Evolutionary conservation across 2,329 filamentous ascomycete species (phyloP).

Genomic region (Trichoderma asperellum): DNA sequence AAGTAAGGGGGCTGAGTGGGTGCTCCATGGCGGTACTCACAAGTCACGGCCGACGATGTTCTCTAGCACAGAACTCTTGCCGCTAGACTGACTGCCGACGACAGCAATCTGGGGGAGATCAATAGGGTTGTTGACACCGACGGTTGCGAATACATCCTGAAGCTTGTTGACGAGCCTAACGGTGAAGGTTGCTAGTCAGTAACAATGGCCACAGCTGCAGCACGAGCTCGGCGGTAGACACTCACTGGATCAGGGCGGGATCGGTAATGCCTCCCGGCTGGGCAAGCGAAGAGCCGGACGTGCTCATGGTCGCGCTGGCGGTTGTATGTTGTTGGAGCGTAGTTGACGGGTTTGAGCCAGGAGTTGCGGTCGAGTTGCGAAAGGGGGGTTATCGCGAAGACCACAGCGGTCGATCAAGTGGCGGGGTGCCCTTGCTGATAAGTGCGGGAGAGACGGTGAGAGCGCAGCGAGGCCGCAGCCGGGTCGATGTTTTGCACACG

Average conservation of each 20-base stretch:
- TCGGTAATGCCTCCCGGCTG: slow-evolving; percentile 65
- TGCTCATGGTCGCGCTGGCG: slow-evolving; percentile 40
- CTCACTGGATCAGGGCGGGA: slow-evolving; percentile 67
- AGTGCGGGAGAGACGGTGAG: slow-evolving; percentile 28
- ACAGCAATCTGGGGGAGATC: slow-evolving; percentile 98
- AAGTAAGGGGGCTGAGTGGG: slow-evolving; percentile 16
- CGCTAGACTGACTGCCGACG: slow-evolving; percentile 97
- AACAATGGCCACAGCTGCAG: background rate
- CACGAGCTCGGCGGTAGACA: slow-evolving; percentile 24
- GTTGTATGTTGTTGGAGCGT: background rate
- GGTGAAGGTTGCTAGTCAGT: slow-evolving; percentile 21
- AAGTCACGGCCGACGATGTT: slow-evolving; percentile 99
- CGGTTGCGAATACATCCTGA: slow-evolving; percentile 98
- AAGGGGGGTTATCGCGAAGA: slow-evolving; percentile 22
- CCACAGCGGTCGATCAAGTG: slow-evolving; percentile 13
- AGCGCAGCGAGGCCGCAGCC: background rate
- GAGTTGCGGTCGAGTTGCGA: background rate
- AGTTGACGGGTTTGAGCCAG: background rate
- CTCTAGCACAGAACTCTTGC: slow-evolving; percentile 98
- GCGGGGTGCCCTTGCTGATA: slow-evolving; percentile 26
- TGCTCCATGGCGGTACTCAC: slow-evolving; percentile 59
- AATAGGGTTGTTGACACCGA: slow-evolving; percentile 98
- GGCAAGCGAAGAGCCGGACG: slow-evolving; percentile 40
- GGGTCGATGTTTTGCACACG: background rate
- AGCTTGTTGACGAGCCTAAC: slow-evolving; percentile 91